phyloP scores from a whole-genome alignment of 2,329 filamentous ascomycete species.

The Dactylellina drechsleri region DNA sequence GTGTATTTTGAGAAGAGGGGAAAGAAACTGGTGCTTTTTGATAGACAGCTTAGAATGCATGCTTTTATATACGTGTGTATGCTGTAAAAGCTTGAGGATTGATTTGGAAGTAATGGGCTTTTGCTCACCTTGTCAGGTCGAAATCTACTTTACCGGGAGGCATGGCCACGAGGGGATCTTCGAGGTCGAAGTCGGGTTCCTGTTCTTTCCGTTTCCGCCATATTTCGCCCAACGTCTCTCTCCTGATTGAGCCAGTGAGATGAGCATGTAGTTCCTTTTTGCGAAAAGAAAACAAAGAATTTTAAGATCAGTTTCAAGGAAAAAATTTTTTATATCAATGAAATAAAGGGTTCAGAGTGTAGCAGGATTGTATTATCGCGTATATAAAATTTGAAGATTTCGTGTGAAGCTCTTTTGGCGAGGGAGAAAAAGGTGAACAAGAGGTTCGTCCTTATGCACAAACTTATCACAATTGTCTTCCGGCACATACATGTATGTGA shows the following conservation, averaged over 20 bases:
- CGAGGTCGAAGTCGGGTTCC: conserved; percentile 67
- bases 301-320: conserved; percentile 52
- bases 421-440: too few species aligned
- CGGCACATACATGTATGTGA: neutral
- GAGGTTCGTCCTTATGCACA: conserved; percentile 22
- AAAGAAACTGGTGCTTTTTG: conserved; percentile 68
- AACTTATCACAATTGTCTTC: conserved; percentile 29
- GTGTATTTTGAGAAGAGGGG: conserved; percentile 82
- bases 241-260: conserved; percentile 79
- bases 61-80: neutral
- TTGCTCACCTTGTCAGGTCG: conserved; percentile 72
- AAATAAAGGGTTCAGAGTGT: neutral
- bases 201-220: conserved; percentile 71
- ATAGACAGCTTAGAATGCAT: neutral
- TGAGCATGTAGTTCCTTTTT: conserved; percentile 77
- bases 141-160: conserved; percentile 77
- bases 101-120: conserved; percentile 4
- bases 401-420: neutral
- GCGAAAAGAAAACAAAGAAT: conserved; percentile 38
- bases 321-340: conserved; percentile 12
- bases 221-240: conserved; percentile 76
- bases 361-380: neutral
- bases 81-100: conserved; percentile 1
- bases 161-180: conserved; percentile 76
- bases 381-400: neutral